phyloP scores from a whole-genome alignment of 306 rosid genomes.

The Cicer chorassanicum region DNA sequence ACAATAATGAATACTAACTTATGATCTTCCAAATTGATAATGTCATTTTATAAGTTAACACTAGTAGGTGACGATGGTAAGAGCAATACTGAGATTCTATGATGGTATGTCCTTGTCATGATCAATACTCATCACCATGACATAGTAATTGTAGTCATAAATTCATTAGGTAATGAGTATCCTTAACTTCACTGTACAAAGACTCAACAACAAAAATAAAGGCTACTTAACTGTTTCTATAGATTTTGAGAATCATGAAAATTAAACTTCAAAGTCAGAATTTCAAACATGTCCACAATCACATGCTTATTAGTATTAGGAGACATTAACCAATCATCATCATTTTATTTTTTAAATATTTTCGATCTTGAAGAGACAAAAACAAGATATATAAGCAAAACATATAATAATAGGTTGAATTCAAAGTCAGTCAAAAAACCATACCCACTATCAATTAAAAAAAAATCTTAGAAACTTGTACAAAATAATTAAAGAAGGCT shows the following conservation, averaged over 20 bases:
- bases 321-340: background rate
- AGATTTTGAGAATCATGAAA: slow-evolving; percentile 24
- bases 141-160: background rate
- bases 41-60: slow-evolving; percentile 15
- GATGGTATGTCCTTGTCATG: background rate
- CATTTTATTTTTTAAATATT: slow-evolving; percentile 1
- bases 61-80: slow-evolving; percentile 2
- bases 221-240: slow-evolving; percentile 3
- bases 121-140: slow-evolving; percentile 14
- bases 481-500: background rate
- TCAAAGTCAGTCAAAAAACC: slow-evolving; percentile 33
- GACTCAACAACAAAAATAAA: slow-evolving; percentile 6
- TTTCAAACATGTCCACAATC: slow-evolving; percentile 13
- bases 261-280: slow-evolving; percentile 26
- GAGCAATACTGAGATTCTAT: slow-evolving; percentile 22
- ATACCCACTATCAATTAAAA: background rate
- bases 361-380: slow-evolving; percentile 1
- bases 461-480: background rate
- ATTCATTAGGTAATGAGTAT: slow-evolving; percentile 2
- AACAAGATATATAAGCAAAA: background rate
- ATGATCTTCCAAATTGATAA: slow-evolving; percentile 12
- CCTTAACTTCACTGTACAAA: background rate
- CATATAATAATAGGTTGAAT: slow-evolving; percentile 25
- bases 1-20: background rate
- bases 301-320: background rate